Conservation (phyloP, 169 alveolate genomes). For the Plasmodium knowlesi region DNA sequence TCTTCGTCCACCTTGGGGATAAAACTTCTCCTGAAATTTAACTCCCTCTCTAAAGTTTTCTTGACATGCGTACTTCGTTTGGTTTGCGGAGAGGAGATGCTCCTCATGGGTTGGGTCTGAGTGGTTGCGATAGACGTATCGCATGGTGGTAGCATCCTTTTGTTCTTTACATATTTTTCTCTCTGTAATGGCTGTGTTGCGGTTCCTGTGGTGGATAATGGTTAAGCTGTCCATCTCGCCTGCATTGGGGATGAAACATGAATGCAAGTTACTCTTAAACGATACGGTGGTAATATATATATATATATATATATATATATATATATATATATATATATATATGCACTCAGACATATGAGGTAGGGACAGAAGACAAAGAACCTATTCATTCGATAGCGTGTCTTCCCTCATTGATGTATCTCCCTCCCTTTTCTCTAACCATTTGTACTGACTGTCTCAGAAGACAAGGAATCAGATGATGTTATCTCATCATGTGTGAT, state of each 20-base stretch:
- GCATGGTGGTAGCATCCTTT: background rate
- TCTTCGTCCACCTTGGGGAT: background rate
- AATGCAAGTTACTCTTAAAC: background rate
- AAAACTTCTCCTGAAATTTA: background rate
- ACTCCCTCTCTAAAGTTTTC: background rate
- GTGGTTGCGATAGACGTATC: background rate
- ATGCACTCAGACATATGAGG: background rate
- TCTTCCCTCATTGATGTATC: background rate
- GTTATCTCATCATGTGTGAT: background rate
- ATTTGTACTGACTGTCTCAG: background rate
- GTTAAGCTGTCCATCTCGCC: constrained; percentile 44
- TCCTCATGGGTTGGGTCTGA: background rate
- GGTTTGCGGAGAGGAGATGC: background rate
- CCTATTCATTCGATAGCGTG: background rate
- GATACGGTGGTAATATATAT: background rate
- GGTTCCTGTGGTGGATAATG: constrained; percentile 4
- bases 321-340: background rate
- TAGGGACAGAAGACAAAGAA: background rate
- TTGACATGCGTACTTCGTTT: background rate
- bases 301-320: background rate
- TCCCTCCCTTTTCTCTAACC: background rate
- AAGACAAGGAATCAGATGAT: background rate
- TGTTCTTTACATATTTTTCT: background rate
- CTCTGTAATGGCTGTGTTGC: constrained; percentile 26
- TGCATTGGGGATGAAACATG: background rate